Evolutionary conservation across 805 yeast genomes (phyloP), one percentile per base, ranked within the genome.

Genomic region (Ogataea polymorpha): DNA sequence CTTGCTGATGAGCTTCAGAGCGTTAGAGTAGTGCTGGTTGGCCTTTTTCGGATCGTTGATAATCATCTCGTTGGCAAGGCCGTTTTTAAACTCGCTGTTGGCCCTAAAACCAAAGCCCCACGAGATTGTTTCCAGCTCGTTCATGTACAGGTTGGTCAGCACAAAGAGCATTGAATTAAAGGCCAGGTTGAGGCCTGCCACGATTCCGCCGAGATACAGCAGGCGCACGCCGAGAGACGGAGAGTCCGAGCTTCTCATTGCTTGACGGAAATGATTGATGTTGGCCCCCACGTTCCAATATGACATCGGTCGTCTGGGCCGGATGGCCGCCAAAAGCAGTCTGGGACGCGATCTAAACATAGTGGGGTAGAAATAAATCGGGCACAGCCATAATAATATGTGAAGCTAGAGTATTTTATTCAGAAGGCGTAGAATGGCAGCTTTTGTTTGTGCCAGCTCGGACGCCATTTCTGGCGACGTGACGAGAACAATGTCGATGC

Each of bases 211-310:
- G 11, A 75, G 70, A 28, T 66, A 33, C 37, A 75, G 60, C 1
- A 77, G 55, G 49, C 72, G 62, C 42, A 62, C 64, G 58, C 77
- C 65, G 51, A 74, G 65, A 5, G 72, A 65, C 14, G 71, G 54
- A 33, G 69, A 62, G 44, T 79, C 70, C 7, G 60, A 49, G 23
- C 56, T 58, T 37, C 53, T 50, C 8, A 62, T 37, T 53, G 56
- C 55, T 11, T 37, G 40, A 20, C 49, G 49, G 23, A 63, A 51
- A 6, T 44, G 42, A 37, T 42, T 43, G 18, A 63, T 35, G 39
- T 61, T 62, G 8, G 63, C 54, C 12, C 58, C 61, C 6, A 61
- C 58, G 39, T 44, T 59, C 68, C 67, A 62, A 25, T 54, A 56
- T 2, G 64, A 59, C 2, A 62, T 66, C 28, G 46, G 46, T 25